Conservation (phyloP, 495 filamentous ascomycete genomes). For the Xylaria nigripes region DNA sequence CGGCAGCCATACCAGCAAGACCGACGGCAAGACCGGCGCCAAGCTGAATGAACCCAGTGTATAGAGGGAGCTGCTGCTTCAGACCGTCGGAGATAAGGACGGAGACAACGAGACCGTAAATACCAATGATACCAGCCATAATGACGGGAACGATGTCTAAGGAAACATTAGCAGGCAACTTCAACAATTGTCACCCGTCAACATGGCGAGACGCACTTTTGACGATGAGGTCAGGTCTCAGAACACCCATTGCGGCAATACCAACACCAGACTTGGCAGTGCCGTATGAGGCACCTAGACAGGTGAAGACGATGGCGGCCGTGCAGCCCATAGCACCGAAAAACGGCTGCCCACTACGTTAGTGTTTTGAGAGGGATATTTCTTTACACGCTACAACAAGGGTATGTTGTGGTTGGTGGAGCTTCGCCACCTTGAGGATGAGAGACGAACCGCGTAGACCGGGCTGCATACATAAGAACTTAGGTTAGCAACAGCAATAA, state of each 20-base stretch:
- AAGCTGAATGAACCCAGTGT: slow-evolving; percentile 93
- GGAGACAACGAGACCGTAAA: slow-evolving; percentile 98
- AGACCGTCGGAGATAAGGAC: slow-evolving; percentile 94
- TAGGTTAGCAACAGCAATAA: slow-evolving; percentile 9
- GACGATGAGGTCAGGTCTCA: slow-evolving; percentile 95
- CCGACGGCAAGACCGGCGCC: slow-evolving; percentile 95
- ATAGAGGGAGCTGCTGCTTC: slow-evolving; percentile 73
- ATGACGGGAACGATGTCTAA: slow-evolving; percentile 98
- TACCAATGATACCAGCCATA: slow-evolving; percentile 99
- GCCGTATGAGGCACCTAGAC: slow-evolving; percentile 95
- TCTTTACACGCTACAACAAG: not conserved
- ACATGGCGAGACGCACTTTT: slow-evolving; percentile 67
- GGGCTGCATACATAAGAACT: slow-evolving; percentile 50
- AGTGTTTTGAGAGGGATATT: not conserved
- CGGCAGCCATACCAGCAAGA: slow-evolving; percentile 93
- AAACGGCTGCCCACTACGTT: slow-evolving; percentile 63
- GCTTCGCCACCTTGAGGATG: slow-evolving; percentile 12
- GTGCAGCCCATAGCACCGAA: slow-evolving; percentile 99
- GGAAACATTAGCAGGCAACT: not conserved
- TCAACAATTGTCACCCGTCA: not conserved
- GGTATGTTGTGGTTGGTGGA: slow-evolving; percentile 17
- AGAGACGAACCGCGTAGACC: slow-evolving; percentile 91
- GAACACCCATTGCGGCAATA: slow-evolving; percentile 95
- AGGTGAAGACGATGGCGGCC: slow-evolving; percentile 97
- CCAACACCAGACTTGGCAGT: slow-evolving; percentile 99